These are phyloP conservation scores for Pichia sp. DNA, from an alignment of 1,139 yeast genomes.

Conservation along the genomic window DNA sequence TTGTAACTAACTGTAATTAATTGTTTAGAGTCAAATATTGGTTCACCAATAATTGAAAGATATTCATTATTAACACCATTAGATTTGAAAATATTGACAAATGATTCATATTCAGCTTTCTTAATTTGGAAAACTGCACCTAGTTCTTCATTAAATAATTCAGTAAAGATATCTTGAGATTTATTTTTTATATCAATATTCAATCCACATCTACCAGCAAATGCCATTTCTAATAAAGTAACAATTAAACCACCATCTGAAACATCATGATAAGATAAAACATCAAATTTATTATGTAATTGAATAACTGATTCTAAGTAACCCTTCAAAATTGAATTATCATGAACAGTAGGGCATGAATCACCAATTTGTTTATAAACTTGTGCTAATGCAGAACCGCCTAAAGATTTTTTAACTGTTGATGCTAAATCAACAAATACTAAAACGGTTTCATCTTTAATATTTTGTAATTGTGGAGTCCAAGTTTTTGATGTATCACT, in stretches of 20 bases:
- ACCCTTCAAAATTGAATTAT: slow-evolving; percentile 53
- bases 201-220: slow-evolving; percentile 88
- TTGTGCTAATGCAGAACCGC: slow-evolving; percentile 94
- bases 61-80: slow-evolving; percentile 54
- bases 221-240: slow-evolving; percentile 90
- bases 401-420: slow-evolving; percentile 53
- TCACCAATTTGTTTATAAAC: slow-evolving; percentile 85
- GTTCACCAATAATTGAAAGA: slow-evolving; percentile 62
- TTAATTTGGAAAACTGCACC: slow-evolving; percentile 94
- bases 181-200: slow-evolving; percentile 32
- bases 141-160: slow-evolving; percentile 83
- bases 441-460: slow-evolving; percentile 50
- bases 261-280: slow-evolving; percentile 90
- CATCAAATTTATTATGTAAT: slow-evolving; percentile 62
- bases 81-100: slow-evolving; percentile 46
- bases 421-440: slow-evolving; percentile 79
- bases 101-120: slow-evolving; percentile 45
- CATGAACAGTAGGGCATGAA: slow-evolving; percentile 77
- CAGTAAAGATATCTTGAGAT: slow-evolving; percentile 38
- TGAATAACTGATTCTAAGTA: slow-evolving; percentile 64
- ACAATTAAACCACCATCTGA: slow-evolving; percentile 95
- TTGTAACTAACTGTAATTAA: slow-evolving; percentile 43
- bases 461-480: slow-evolving; percentile 72
- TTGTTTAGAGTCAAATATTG: slow-evolving; percentile 50
- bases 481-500: slow-evolving; percentile 81